Conservation (phyloP, 139 green algal genomes). For the Chlorella sp. region DNA sequence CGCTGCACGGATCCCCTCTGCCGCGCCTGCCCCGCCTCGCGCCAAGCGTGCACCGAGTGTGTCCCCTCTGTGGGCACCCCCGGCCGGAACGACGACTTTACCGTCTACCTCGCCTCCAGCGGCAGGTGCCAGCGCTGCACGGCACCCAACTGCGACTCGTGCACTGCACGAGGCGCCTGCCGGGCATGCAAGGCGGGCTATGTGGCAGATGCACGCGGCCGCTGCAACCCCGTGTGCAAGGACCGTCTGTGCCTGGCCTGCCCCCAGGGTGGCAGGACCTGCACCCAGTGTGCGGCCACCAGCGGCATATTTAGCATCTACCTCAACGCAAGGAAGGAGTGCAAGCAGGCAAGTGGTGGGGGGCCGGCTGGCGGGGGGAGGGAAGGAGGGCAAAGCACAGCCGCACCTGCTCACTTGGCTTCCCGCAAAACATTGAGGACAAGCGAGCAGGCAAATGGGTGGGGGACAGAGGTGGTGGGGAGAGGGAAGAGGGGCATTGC, state of each 20-base stretch:
- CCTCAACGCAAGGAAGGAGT: not conserved
- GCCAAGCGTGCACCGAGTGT: not conserved
- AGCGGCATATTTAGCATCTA: not conserved
- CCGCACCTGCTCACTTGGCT: not conserved
- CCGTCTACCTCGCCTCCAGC: not conserved
- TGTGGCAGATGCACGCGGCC: not conserved
- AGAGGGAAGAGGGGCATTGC: too few relatives aligned
- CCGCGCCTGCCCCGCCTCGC: not conserved
- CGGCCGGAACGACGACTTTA: not conserved
- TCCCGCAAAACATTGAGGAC: too few relatives aligned
- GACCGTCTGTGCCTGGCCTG: not conserved
- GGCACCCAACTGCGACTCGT: not conserved
- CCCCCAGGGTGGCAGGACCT: not conserved
- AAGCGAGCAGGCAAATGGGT: too few relatives aligned
- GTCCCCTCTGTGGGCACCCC: not conserved
- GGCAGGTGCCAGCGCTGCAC: not conserved
- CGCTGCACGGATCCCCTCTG: not conserved
- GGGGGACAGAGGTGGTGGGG: too few relatives aligned
- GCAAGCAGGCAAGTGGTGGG: not conserved
- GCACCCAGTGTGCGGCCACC: not conserved
- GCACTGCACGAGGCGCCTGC: not conserved
- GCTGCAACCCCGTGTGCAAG: not conserved
- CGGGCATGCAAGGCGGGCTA: not conserved
- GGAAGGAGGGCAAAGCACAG: not conserved
- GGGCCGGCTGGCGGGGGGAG: too few relatives aligned